Percentiles rank a stretch among this genome's conserved stretches.
Evolutionary conservation across 2,329 filamentous ascomycete genomes (phyloP).

Genomic region (Tolypocladium tropicale): DNA sequence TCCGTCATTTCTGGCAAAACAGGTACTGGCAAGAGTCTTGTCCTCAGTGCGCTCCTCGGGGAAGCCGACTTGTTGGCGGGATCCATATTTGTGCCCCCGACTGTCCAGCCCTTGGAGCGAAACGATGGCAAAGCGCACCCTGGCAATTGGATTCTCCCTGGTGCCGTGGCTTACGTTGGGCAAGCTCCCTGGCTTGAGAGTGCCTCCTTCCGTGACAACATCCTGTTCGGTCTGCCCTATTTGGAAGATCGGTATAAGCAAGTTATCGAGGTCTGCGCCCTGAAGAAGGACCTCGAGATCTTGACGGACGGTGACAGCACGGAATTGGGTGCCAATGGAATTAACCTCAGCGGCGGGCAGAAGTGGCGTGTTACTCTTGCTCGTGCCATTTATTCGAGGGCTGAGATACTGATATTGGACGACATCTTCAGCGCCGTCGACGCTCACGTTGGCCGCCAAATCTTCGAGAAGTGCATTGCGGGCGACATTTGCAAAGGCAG

Average conservation of each 20-base stretch:
- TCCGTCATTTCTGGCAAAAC: conserved; percentile 70
- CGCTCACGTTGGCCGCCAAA: conserved; percentile 68
- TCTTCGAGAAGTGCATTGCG: conserved; percentile 66
- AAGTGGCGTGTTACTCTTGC: conserved; percentile 76
- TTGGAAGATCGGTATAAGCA: conserved; percentile 59
- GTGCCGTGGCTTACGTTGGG: conserved; percentile 62
- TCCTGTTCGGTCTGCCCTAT: conserved; percentile 64
- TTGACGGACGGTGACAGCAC: conserved; percentile 68
- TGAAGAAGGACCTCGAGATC: conserved; percentile 68
- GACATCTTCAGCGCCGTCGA: conserved; percentile 81
- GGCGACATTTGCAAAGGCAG: conserved; percentile 59
- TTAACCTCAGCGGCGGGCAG: conserved; percentile 76
- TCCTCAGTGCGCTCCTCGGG: conserved; percentile 64
- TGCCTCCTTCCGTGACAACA: conserved; percentile 67
- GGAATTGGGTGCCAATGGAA: conserved; percentile 75
- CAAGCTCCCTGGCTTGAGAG: conserved; percentile 85
- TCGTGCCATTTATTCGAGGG: conserved; percentile 68
- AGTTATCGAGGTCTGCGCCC: conserved; percentile 61
- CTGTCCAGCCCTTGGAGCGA: conserved; percentile 41
- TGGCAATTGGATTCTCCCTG: conserved; percentile 58
- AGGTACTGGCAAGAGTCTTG: conserved; percentile 66
- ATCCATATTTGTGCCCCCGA: conserved; percentile 42
- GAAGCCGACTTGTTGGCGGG: conserved; percentile 63
- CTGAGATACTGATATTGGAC: conserved; percentile 66
- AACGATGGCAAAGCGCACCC: conserved; percentile 52